Percentiles rank a stretch among this genome's conserved stretches.
Conservation (phyloP, 1,284 basidiomycete species). For the Agroathelia rolfsii region DNA sequence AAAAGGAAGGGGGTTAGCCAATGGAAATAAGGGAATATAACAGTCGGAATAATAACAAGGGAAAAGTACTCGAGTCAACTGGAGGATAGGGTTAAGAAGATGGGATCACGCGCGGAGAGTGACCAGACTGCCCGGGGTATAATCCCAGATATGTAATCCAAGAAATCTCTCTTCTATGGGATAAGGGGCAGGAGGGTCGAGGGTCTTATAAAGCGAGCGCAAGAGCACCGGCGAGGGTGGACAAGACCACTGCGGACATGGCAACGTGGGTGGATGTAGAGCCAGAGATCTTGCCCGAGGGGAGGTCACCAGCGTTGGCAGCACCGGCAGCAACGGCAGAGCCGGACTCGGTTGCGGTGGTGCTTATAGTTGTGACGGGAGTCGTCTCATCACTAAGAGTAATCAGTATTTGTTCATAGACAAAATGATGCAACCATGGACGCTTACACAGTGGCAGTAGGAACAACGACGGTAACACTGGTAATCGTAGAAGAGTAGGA, state of each 20-base stretch:
- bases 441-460: constrained; percentile 14
- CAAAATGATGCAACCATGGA: constrained; percentile 6
- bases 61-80: no score
- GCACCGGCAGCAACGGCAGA: constrained; percentile 26
- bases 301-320: constrained; percentile 40
- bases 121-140: no score
- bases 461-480: constrained; percentile 13
- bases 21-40: no score
- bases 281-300: constrained; percentile 17
- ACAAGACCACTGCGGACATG: constrained; percentile 17
- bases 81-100: no score
- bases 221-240: constrained; percentile 18
- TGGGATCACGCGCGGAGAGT: no score
- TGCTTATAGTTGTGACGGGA: constrained; percentile 8
- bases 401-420: constrained; percentile 5
- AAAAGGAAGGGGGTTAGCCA: no score
- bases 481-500: constrained; percentile 9
- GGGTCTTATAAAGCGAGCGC: constrained; percentile 16
- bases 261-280: constrained; percentile 18
- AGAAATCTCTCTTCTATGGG: no score
- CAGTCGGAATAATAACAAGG: no score
- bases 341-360: constrained; percentile 13
- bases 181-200: no score
- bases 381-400: constrained; percentile 12
- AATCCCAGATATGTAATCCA: no score